Conservation (phyloP, 108 stramenopile genomes). For the Cyclostephanos tholiformis region DNA sequence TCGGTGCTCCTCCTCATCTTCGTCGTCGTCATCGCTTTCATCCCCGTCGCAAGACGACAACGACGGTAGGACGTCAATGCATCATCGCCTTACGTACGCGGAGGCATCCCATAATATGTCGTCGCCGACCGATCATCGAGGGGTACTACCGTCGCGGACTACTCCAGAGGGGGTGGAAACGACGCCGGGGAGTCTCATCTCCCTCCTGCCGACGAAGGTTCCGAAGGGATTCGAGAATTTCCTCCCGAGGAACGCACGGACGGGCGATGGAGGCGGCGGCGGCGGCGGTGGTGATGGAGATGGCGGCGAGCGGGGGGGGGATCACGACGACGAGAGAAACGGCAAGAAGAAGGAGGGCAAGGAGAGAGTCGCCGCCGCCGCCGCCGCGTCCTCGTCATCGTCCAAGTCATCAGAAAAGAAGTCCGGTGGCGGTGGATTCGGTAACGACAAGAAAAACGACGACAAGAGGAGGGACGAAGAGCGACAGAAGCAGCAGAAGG, state of each 20-base stretch:
- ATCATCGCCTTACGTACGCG: not conserved
- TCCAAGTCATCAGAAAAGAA: slow-evolving; percentile 1
- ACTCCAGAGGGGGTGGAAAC: not conserved
- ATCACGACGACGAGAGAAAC: slow-evolving; percentile 20
- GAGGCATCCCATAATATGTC: not conserved
- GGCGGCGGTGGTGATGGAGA: not conserved
- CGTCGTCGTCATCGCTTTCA: not conserved
- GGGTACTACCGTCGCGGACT: not conserved
- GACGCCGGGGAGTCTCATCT: not conserved
- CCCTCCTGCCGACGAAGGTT: slow-evolving; percentile 48
- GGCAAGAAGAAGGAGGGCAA: slow-evolving; percentile 37
- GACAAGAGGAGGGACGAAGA: slow-evolving; percentile 39
- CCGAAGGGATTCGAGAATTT: slow-evolving; percentile 90
- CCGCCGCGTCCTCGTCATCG: slow-evolving; percentile 5
- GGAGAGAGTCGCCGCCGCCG: not conserved
- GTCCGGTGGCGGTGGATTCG: slow-evolving; percentile 18
- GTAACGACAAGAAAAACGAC: slow-evolving; percentile 42
- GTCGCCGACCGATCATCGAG: not conserved
- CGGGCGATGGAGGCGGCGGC: slow-evolving; percentile 8
- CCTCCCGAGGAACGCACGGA: slow-evolving; percentile 67
- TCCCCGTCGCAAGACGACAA: not conserved
- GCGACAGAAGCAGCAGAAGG: slow-evolving; percentile 42
- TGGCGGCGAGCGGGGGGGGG: not conserved
- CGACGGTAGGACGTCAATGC: not conserved
- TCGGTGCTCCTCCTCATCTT: not conserved